Base-by-base conservation (phyloP, 1,139 yeast species). In the Magnusiomyces paraingens region DNA sequence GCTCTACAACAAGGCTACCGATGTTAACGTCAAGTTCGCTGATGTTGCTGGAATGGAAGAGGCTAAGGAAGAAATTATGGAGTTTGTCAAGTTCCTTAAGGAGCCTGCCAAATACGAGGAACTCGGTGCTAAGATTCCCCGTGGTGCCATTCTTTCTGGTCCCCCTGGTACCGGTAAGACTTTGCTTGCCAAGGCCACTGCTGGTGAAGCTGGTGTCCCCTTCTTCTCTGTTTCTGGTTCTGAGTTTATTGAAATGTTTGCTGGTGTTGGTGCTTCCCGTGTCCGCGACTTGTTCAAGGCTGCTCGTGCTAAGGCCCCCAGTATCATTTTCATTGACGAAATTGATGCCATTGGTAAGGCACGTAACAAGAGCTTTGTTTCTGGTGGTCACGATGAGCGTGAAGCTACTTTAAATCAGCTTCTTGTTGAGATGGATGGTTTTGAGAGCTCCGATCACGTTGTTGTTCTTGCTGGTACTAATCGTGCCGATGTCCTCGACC, bases 141-240 rank as follows among this genome's bases (percentile, higher is more conserved):
- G 98, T 67, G 99, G 99, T 64, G 99, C 99, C 12, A 89, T 93
- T 60, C 75, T 94, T 57, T 87, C 96, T 14, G 99, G 99, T 57
- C 96, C 98, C n/a, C 99, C 99, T 51, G 99, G 99, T 77, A 93
- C 99, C 6, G 99, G 99, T 83, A 93, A 93, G 70, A 93, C 99
- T 0, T 75, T 93, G 59, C 75, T 93, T 56, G 99, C 99, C n/a
- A 91, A 88, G 69, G 99, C 99, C 3, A 93, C 98, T 46, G 99
- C 99, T 1, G 99, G 99, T 60, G 99, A 93, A 71, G 98, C 98
- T 0, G 95, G 93, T 51, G 99, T 93, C 47, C 98, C 99, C 42
- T 93, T 93, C 66, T 82, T 82, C 61, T 86, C 96, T 15, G 98
- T 93, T 12, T 87, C 96, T 4, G 99, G 98, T 62, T 90, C 98